Evolutionary conservation across 148 eudicot genomes (phyloP), one percentile per base, ranked within the genome.

Genomic region (Chenopodium album): DNA sequence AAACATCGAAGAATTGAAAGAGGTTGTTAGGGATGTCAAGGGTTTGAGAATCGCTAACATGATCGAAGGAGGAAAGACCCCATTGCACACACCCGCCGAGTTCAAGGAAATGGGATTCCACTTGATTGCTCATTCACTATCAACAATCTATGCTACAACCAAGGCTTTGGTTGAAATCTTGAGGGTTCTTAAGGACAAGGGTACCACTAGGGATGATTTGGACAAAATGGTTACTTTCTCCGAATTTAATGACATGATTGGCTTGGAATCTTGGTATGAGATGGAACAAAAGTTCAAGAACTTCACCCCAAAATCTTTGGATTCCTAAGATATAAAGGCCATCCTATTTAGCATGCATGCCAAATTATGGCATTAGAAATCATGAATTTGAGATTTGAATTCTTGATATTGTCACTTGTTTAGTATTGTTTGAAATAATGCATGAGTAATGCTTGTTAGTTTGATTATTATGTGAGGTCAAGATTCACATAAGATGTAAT

Each of bases 31-130:
- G 1, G 76, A 81, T 48, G 77, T 75, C 0, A 84, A 84, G n/a
- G 86, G 86, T 1, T 77, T 76, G 46, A 84, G 82, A 17, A 77
- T 84, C 3, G 83, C 83, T 0, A 84, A 84, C 84, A 84, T 84
- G 86, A 84, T 84, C 19, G 86, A 84, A 65, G 86, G 86, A 63
- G 86, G 86, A 26, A 81, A 80, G 26, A 84, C 86, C 0, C 86
- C 86, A 31, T 31, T 84, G 2, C 86, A 84, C 73, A 84, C 86
- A 70, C 86, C 86, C 11, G 79, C 83, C 3, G 88, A 87, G 71
- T 82, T 84, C 23, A 81, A 50, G 44, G 88, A 81, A 65, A 84
- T 87, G 74, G 88, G 88, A 1, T 71, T 71, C 44, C 75, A 75
- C 31, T 68, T 82, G 37, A 76, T 83, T 8, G 81, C 81, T 10